Evolutionary conservation across 73 alveolate species (phyloP).

Genomic region (Breviolum minutum): DNA sequence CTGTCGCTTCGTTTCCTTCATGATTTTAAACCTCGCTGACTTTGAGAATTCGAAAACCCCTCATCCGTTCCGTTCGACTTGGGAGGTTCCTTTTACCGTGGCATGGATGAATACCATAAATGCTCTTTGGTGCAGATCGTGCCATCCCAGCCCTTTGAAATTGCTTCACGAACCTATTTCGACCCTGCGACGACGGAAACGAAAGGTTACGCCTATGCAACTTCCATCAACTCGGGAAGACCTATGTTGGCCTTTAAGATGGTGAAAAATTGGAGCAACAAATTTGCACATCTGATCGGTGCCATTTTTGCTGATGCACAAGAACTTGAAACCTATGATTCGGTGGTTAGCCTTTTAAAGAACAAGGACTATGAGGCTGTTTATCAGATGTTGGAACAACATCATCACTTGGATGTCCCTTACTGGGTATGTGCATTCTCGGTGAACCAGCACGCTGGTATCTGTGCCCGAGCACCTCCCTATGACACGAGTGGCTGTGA

Average conservation of each 20-base stretch:
- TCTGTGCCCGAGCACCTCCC: constrained; percentile 49
- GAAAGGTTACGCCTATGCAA: constrained; percentile 45
- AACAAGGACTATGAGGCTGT: not conserved
- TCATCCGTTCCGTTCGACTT: no score
- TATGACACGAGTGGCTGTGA: constrained; percentile 9
- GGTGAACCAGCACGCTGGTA: constrained; percentile 91
- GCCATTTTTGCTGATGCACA: constrained; percentile 4
- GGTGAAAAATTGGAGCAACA: constrained; percentile 64
- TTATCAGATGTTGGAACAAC: not conserved
- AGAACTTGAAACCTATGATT: constrained; percentile 31
- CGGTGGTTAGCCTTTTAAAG: not conserved
- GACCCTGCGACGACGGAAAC: no score
- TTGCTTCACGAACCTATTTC: not conserved
- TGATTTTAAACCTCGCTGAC: no score
- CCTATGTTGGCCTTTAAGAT: constrained; percentile 10
- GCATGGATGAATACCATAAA: no score
- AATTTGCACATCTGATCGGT: not conserved
- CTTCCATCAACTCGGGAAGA: not conserved
- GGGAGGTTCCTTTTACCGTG: no score
- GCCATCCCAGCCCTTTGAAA: no score
- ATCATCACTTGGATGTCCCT: not conserved
- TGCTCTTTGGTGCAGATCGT: no score
- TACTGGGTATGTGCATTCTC: constrained; percentile 85
- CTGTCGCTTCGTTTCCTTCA: no score
- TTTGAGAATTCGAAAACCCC: no score